Evolutionary conservation across 1,284 basidiomycete species (phyloP).

Genomic region (Sanghuangporus baumii): DNA sequence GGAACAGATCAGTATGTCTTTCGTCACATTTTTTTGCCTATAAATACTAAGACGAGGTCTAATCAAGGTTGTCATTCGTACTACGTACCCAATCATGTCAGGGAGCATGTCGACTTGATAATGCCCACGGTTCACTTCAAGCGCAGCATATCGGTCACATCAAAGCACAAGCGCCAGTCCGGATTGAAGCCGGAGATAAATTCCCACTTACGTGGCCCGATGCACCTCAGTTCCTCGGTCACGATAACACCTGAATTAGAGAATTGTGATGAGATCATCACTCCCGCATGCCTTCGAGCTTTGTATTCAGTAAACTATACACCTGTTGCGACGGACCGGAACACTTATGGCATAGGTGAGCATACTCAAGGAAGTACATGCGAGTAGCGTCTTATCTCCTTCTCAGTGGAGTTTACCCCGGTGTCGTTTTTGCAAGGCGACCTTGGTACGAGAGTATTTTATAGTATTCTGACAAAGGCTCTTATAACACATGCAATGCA

Average conservation of each 20-base stretch:
- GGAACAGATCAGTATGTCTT: slow-evolving; percentile 30
- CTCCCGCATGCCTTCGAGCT: slow-evolving; percentile 40
- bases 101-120: slow-evolving; percentile 41
- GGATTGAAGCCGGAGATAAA: slow-evolving; percentile 6
- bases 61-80: slow-evolving; percentile 38
- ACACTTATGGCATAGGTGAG: slow-evolving; percentile 46
- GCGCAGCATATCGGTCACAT: slow-evolving; percentile 19
- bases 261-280: slow-evolving; percentile 39
- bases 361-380: neutral
- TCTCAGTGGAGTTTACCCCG: slow-evolving; percentile 44
- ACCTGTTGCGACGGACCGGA: slow-evolving; percentile 34
- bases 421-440: slow-evolving; percentile 40
- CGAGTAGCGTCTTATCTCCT: neutral
- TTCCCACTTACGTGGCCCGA: slow-evolving; percentile 10
- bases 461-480: too few species aligned
- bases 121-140: slow-evolving; percentile 43
- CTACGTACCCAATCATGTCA: slow-evolving; percentile 38
- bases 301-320: slow-evolving; percentile 41
- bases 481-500: neutral
- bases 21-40: neutral
- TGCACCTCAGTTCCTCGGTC: neutral
- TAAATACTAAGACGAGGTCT: slow-evolving; percentile 15
- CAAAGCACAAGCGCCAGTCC: slow-evolving; percentile 24
- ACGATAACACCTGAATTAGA: slow-evolving; percentile 23
- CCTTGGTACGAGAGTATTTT: slow-evolving; percentile 31